These are phyloP conservation scores for Cutaneotrichosporon cutaneum DNA, from an alignment of 1,284 basidiomycete genomes.

Conservation along the genomic window DNA sequence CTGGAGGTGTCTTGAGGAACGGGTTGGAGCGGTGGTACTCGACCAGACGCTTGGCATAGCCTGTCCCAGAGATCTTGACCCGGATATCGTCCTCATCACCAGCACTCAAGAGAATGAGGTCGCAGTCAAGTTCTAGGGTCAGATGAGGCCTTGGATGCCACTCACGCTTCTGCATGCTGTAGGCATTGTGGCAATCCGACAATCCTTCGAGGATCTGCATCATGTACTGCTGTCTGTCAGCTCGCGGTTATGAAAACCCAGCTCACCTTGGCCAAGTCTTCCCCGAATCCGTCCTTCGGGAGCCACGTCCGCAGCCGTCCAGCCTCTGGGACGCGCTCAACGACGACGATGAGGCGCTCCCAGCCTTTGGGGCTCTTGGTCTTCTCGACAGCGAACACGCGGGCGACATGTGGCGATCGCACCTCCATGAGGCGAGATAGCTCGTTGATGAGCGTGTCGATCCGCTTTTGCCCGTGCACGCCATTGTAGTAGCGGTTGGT, in stretches of 20 bases:
- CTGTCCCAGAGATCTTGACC: constrained; percentile 47
- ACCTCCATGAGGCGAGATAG: constrained; percentile 36
- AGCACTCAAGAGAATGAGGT: constrained; percentile 38
- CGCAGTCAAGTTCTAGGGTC: constrained; percentile 40
- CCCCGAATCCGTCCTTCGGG: constrained; percentile 43
- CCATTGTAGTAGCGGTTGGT: constrained; percentile 44
- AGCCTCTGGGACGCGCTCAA: constrained; percentile 41
- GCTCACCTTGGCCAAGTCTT: constrained; percentile 43
- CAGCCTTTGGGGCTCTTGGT: constrained; percentile 47
- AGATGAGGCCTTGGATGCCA: background rate
- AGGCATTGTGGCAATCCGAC: constrained; percentile 39
- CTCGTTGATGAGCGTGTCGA: constrained; percentile 44
- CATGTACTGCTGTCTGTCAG: constrained; percentile 40
- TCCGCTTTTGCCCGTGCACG: constrained; percentile 39
- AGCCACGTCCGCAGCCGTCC: constrained; percentile 44
- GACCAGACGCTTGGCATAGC: constrained; percentile 45
- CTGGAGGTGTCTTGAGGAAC: constrained; percentile 40
- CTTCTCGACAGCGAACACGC: constrained; percentile 43
- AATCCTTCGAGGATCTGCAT: constrained; percentile 47
- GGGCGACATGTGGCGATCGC: constrained; percentile 35
- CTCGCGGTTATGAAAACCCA: background rate
- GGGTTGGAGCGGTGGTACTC: constrained; percentile 53
- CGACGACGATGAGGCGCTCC: constrained; percentile 46
- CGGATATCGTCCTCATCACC: constrained; percentile 27
- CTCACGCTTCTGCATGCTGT: constrained; percentile 48